Evolutionary conservation across 768 basidiomycete species (phyloP), one percentile per base, ranked within the genome.

Genomic region (Leucocoprinus birnbaumii): DNA sequence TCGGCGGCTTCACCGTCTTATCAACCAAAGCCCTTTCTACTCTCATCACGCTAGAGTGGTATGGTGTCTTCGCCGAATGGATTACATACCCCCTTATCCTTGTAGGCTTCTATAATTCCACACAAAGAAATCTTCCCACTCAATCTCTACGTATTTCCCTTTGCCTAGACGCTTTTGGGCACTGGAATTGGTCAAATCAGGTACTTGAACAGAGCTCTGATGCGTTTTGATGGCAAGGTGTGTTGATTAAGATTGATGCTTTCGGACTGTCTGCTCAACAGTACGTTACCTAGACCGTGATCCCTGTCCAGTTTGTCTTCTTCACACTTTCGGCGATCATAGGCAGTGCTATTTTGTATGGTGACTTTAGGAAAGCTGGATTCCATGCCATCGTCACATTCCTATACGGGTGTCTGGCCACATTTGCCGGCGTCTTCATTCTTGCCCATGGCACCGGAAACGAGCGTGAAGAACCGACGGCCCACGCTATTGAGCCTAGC

Each of bases 1-100:
- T 91, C 67, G 90, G 90, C 87, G 93, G 91, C 2, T 98, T 94
- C 68, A 96, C 95, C 3, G 96, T 98, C 0, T 75, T 99, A 2
- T 84, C 91, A 1, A 98, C 96, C 8, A 98, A 99, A 65, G 96
- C 91, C 0, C 68, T 96, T 41, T 94, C 94, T 13, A 91, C 88
- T 0, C 74, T 99, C 19, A 71, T 98, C 45, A 91, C 91, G 25
- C 74, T 84, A 60, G 76, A 89, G 65, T 89, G 91, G 79, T 71
- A 89, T 22, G 76, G 83, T 13, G 85, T 93, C 59, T 89, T 95
- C 71, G 74, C 78, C 9, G 77, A 86, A 54, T 87, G 86, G 86
- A 85, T 94, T 56, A 90, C 90, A 7, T 95, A 94, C 65, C 89
- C 91, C 16, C 73, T 91, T 46, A 68, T 96, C 44, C 71, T 74